Evolutionary conservation across 371 early-diverging fungal genomes (phyloP).

Genomic region (Mortierella sp.): DNA sequence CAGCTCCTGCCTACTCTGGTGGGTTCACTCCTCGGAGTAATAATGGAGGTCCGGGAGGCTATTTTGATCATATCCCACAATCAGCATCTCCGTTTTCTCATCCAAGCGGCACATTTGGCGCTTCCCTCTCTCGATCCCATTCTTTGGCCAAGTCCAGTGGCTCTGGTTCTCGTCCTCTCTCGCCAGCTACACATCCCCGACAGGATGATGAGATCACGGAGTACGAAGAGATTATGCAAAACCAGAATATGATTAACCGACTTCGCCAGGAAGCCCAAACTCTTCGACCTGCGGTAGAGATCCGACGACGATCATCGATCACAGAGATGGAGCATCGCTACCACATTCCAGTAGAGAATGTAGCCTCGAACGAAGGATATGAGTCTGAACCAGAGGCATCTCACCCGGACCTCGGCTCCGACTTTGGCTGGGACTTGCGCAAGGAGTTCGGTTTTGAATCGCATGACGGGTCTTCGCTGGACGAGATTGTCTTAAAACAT

Average conservation of each 20-base stretch:
- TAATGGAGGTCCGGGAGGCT: constrained; percentile 19
- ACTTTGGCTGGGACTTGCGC: constrained; percentile 45
- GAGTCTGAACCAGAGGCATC: constrained; percentile 50
- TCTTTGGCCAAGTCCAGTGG: constrained; percentile 19
- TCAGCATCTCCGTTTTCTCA: constrained; percentile 36
- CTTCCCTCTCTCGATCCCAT: constrained; percentile 27
- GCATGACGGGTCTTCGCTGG: constrained; percentile 15
- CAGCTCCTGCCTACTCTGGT: constrained; percentile 12
- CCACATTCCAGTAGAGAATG: constrained; percentile 7
- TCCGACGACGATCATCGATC: constrained; percentile 35
- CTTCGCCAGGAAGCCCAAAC: constrained; percentile 30
- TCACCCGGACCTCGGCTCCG: constrained; percentile 27
- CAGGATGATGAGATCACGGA: constrained; percentile 24
- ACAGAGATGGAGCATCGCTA: constrained; percentile 43
- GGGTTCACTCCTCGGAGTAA: constrained; percentile 16
- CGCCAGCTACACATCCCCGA: background rate
- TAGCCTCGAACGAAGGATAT: constrained; percentile 25
- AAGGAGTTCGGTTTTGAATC: constrained; percentile 8
- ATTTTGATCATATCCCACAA: constrained; percentile 32
- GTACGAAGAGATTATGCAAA: constrained; percentile 45
- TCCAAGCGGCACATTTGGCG: constrained; percentile 8
- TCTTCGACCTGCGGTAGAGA: constrained; percentile 16
- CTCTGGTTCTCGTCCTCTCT: constrained; percentile 22
- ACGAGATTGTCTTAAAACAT: background rate
- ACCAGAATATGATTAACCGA: constrained; percentile 24